Base-by-base conservation (phyloP, 768 basidiomycete species). In the Amanita phalloides region DNA sequence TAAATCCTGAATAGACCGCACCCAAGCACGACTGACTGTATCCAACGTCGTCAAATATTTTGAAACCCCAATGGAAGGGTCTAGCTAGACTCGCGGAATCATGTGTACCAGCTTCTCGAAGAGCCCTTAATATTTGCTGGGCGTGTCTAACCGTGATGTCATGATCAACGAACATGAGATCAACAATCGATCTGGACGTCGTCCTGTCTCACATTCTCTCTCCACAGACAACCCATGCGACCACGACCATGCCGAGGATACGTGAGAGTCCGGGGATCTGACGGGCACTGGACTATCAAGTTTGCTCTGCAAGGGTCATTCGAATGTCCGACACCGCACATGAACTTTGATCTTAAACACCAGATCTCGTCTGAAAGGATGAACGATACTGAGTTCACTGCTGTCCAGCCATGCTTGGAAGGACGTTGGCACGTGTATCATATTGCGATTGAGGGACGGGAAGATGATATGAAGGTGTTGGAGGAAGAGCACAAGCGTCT, bases 351-450 rank as follows among this genome's bases (percentile, higher is more conserved):
- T n/a, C 25, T 52, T 4, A 17, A 26, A 20, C 44, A 45, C 21
- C 44, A 32, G 23, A 2, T 20, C 11, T n/a, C 20, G n/a, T 21
- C 43, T 3, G 33, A 45, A 17, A 45, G 6, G 33, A 10, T 33
- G 1, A 33, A 51, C 11, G 17, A 23, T 20, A 28, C 25, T 6
- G 36, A 45, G 7, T 33, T n/a, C 9, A 17, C 42, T 1, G 43
- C 43, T 9, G 8, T 52, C 43, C 51, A 52, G 21, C 4, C 51
- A 6, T 43, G 42, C 11, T 11, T 25, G 25, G 51, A 52, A 37
- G 43, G 51, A 17, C 38, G 51, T 8, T 52, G 51, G 43, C 51
- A 52, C 13, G 51, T 52, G 17, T 52, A 52, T 17, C 44, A 45
- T 10, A 20, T 52, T 7, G 20, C 35, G 13, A 45, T 52, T 23